Evolutionary conservation across 257 asterid genomes (phyloP).

Genomic region (Misopates orontium): DNA sequence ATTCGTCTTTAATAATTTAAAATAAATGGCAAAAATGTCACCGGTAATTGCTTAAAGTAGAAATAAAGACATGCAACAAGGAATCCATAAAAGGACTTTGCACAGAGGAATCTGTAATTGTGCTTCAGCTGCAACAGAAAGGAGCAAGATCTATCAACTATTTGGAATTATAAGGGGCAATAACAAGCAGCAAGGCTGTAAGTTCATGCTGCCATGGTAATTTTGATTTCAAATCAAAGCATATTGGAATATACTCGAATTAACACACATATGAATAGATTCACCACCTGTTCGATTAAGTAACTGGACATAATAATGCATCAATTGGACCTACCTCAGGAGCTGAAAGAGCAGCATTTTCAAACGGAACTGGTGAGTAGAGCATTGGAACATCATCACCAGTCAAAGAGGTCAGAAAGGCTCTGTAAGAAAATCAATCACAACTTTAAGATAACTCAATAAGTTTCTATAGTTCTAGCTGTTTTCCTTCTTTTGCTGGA

Average conservation of each 20-base stretch:
- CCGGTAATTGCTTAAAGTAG: neutral
- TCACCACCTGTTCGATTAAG: slow-evolving; percentile 1
- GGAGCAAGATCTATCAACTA: neutral
- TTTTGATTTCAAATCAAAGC: slow-evolving; percentile 14
- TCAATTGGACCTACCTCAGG: slow-evolving; percentile 72
- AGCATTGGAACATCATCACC: slow-evolving; percentile 87
- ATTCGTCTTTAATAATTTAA: neutral
- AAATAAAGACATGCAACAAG: neutral
- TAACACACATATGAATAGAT: neutral
- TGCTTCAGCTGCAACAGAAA: neutral
- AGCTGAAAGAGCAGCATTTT: slow-evolving; percentile 74
- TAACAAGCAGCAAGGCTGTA: neutral
- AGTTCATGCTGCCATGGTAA: neutral
- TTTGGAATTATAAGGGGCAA: neutral
- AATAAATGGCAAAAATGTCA: neutral
- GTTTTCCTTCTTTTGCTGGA: neutral
- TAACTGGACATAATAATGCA: neutral
- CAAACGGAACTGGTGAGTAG: slow-evolving; percentile 81
- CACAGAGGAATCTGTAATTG: neutral
- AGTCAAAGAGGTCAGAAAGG: slow-evolving; percentile 54
- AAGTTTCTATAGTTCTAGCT: neutral
- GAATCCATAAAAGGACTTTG: neutral
- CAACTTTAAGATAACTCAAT: slow-evolving; percentile 15
- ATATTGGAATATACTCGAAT: neutral
- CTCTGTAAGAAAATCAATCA: slow-evolving; percentile 51